Conservation (phyloP, 805 yeast genomes). For the Wickerhamiella kurtzmanii region DNA sequence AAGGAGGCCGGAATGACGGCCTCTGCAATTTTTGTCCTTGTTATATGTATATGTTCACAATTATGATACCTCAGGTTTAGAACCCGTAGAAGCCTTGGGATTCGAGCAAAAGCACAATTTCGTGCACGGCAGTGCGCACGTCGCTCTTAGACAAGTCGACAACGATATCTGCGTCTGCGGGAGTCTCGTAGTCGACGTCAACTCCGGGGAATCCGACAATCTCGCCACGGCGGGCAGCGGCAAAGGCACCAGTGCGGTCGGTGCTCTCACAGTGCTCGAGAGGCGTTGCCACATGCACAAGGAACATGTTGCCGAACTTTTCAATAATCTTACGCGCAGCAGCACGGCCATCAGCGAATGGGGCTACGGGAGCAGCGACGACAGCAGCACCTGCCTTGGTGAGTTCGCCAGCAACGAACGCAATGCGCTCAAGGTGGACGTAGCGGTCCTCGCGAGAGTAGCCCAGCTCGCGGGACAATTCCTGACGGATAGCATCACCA, state of each 20-base stretch:
- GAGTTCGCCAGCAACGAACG: constrained; percentile 59
- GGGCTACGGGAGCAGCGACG: constrained; percentile 47
- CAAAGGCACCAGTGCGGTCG: constrained; percentile 39
- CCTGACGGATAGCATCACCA: constrained; percentile 31
- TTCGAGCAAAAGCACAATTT: constrained; percentile 58
- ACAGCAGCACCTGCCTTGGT: constrained; percentile 89
- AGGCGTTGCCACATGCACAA: constrained; percentile 40
- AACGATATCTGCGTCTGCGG: constrained; percentile 43
- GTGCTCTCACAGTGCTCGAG: constrained; percentile 33
- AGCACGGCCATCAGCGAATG: constrained; percentile 32
- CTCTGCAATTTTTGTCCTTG: background rate
- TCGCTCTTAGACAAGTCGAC: constrained; percentile 42
- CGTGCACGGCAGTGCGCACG: constrained; percentile 59
- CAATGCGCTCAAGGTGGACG: constrained; percentile 34
- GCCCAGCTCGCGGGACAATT: constrained; percentile 31
- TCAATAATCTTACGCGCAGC: constrained; percentile 32
- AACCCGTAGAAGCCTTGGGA: constrained; percentile 64
- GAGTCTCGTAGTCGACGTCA: constrained; percentile 34
- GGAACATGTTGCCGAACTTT: constrained; percentile 38
- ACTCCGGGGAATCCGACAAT: constrained; percentile 37
- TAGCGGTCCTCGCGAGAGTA: constrained; percentile 29
- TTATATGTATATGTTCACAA: too few relatives aligned
- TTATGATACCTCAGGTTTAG: too few relatives aligned
- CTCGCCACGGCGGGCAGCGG: constrained; percentile 34
- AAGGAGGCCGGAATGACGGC: background rate